Evolutionary conservation across 2,329 filamentous ascomycete genomes (phyloP).

Genomic region (Myriosclerotinia curreyana): DNA sequence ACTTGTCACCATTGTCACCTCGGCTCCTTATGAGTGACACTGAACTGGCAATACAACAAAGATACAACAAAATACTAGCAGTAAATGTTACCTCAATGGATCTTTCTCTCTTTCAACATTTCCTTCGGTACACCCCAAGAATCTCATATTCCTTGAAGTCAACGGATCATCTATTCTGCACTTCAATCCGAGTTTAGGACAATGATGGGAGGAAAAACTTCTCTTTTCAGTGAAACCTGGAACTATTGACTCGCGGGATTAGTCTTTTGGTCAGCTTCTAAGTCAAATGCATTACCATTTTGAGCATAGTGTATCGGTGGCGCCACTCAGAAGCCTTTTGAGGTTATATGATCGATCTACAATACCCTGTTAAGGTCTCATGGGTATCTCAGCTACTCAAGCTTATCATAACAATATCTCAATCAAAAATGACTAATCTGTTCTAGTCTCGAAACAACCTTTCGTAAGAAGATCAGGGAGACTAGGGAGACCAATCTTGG

Average conservation of each 20-base stretch:
- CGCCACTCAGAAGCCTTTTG: not conserved
- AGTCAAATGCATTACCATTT: not conserved
- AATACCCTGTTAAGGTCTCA: conserved; percentile 12
- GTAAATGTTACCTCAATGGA: not conserved
- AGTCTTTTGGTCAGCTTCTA: not conserved
- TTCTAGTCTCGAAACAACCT: not conserved
- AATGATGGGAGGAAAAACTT: not conserved
- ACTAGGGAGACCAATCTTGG: not conserved
- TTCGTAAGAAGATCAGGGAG: not conserved
- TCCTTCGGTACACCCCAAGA: not conserved
- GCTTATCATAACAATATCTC: conserved; percentile 1
- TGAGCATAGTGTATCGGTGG: not conserved
- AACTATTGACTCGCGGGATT: conserved; percentile 1
- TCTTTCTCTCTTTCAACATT: not conserved
- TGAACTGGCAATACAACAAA: not conserved
- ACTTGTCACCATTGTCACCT: conserved; percentile 13
- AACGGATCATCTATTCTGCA: not conserved
- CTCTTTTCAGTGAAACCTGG: not conserved
- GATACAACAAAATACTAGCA: not conserved
- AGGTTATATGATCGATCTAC: conserved; percentile 6
- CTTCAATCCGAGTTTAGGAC: not conserved
- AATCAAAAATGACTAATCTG: not conserved
- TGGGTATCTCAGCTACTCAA: conserved; percentile 1
- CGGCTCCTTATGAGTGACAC: conserved; percentile 5
- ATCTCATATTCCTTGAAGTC: not conserved